Evolutionary conservation across 257 asterid genomes (phyloP).

Genomic region (Schizonepeta tenuifolia): DNA sequence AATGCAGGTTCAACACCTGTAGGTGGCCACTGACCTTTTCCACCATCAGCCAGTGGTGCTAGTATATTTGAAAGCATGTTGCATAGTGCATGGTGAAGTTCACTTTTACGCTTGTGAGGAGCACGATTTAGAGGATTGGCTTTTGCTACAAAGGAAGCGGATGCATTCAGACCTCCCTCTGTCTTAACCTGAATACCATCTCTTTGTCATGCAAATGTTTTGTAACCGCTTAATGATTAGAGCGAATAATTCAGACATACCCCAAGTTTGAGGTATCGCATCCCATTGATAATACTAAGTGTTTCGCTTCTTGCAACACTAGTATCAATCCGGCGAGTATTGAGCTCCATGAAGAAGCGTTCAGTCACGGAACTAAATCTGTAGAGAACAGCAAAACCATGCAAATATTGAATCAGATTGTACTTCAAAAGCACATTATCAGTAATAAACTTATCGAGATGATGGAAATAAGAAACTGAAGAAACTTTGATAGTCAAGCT

Average conservation of each 20-base stretch:
- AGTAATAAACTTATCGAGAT: conserved; percentile 22
- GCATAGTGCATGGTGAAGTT: conserved; percentile 97
- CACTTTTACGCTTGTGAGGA: conserved; percentile 97
- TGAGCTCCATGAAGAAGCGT: conserved; percentile 97
- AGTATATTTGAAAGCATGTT: conserved; percentile 98
- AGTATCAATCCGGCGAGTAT: conserved; percentile 91
- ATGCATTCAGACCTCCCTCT: conserved; percentile 96
- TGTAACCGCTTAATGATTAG: conserved; percentile 29
- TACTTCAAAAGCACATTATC: conserved; percentile 24
- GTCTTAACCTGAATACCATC: conserved; percentile 81
- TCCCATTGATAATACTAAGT: conserved; percentile 91
- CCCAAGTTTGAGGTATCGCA: conserved; percentile 99
- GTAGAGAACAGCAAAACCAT: conserved; percentile 42
- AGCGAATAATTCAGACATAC: conserved; percentile 53
- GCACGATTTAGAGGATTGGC: conserved; percentile 97
- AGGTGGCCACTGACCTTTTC: conserved; percentile 99
- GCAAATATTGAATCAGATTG: conserved; percentile 26
- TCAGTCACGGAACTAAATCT: conserved; percentile 99
- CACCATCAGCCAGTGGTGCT: conserved; percentile 97
- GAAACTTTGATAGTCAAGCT: conserved; percentile 8
- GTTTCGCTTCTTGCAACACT: conserved; percentile 96
- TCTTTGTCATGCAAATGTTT: conserved; percentile 39
- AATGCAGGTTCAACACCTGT: conserved; percentile 94
- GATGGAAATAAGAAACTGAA: conserved; percentile 15
- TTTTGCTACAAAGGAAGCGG: conserved; percentile 98